phyloP scores from a whole-genome alignment of 768 basidiomycete genomes.

The Boletus insuetus region DNA sequence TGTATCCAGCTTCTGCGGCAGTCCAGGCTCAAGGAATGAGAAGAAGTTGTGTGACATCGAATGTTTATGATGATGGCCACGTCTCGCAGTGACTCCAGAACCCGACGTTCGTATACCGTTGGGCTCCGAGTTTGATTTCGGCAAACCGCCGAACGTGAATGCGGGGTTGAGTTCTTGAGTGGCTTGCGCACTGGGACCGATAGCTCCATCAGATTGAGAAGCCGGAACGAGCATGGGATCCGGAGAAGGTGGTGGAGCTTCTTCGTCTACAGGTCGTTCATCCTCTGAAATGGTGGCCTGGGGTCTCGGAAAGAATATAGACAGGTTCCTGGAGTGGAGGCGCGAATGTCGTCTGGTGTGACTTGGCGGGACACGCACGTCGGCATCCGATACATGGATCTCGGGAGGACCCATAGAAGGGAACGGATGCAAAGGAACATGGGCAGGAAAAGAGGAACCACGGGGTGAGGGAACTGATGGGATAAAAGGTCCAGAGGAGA shows the following conservation, averaged over 20 bases:
- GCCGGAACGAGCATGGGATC: conserved; percentile 41
- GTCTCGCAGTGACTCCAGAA: conserved; percentile 29
- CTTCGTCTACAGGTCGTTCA: conserved; percentile 45
- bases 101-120: conserved; percentile 13
- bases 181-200: conserved; percentile 23
- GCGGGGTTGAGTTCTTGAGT: conserved; percentile 46
- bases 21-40: conserved; percentile 86
- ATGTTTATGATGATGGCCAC: conserved; percentile 91
- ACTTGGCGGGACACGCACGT: conserved; percentile 17
- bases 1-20: not conserved
- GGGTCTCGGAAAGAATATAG: conserved; percentile 83
- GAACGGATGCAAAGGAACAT: conserved; percentile 25
- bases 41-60: conserved; percentile 94
- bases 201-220: conserved; percentile 35
- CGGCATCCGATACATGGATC: conserved; percentile 12
- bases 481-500: conserved; percentile 31
- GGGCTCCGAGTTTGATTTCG: conserved; percentile 27
- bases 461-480: conserved; percentile 30
- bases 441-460: conserved; percentile 24
- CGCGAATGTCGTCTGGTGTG: conserved; percentile 56
- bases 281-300: conserved; percentile 67
- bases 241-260: conserved; percentile 46
- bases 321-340: conserved; percentile 88
- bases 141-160: conserved; percentile 64
- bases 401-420: conserved; percentile 24